Evolutionary conservation across 2,329 filamentous ascomycete genomes (phyloP), one percentile per base, ranked within the genome.

Genomic region (Zopfia rhizophila): DNA sequence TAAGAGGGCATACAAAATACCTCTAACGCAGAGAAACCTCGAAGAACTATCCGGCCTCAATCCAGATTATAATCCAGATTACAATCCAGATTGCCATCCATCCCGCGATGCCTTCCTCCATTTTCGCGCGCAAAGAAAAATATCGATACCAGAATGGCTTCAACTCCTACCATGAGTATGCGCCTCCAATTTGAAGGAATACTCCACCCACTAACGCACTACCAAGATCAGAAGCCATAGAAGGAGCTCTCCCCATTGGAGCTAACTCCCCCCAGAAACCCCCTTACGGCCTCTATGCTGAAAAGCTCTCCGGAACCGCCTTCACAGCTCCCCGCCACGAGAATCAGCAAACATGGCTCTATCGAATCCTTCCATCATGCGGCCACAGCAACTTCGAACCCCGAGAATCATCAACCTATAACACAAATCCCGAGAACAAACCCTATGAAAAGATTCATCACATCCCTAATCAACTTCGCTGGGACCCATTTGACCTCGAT

Each of bases 201-300:
- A 7, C 13, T 29, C n/a, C 24, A 14, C 12, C 6, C 19, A 39
- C 55, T 67, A 14, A 63, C 42, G 27, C 7, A 3, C 31, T 17
- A 19, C 7, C 5, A 61, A 92, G 89, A 67, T 84, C 88, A 30
- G 90, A 94, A 77, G 89, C 90, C 31, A 77, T 93, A 44, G 78
- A 85, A 12, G 88, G 86, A 13, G 86, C 90, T 4, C 78, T 93
- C 4, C 90, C 91, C 7, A 66, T 90, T 47, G 90, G 82, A 37
- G 82, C 86, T 29, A 96, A 95, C 77, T 90, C 88, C 3, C 91
- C 91, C 0, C 90, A 95, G 68, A 90, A 91, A 65, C 86, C 86
- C 0, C 81, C 89, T 0, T 84, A 85, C 55, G 90, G 90, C 1
- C 83, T 96, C 19, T 94, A 94, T 73, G 85, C 90, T 19, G 91